A percentile compares a stretch with the other conserved stretches of the same genome.
Conservation (phyloP, 140 eudicot genomes). For the Stevia rebaudiana region DNA sequence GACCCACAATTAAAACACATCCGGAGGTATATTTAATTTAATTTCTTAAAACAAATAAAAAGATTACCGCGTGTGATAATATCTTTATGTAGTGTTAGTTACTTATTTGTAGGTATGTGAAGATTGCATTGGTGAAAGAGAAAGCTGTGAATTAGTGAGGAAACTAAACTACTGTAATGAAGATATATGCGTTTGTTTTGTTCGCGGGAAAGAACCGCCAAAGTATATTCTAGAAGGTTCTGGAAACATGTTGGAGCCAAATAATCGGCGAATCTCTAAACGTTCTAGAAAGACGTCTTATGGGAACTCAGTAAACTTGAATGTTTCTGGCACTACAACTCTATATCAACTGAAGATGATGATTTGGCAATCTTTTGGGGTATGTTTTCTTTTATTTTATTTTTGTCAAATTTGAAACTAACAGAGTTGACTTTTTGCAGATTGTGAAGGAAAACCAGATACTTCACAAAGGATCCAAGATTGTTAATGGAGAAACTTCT, state of each 20-base stretch:
- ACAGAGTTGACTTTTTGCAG: constrained; percentile 43
- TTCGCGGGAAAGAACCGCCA: constrained; percentile 94
- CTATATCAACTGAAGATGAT: constrained; percentile 91
- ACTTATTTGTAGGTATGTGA: constrained; percentile 63
- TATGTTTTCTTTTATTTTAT: constrained; percentile 24
- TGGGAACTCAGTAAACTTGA: constrained; percentile 68
- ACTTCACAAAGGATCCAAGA: constrained; percentile 80
- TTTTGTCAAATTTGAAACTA: not conserved
- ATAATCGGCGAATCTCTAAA: constrained; percentile 83
- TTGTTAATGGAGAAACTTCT: constrained; percentile 64
- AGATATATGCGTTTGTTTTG: constrained; percentile 77
- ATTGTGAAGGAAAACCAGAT: constrained; percentile 97
- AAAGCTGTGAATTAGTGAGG: constrained; percentile 72
- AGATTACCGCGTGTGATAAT: not conserved
- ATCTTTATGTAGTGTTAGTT: not conserved
- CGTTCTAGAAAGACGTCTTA: constrained; percentile 82
- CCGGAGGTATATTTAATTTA: constrained; percentile 53
- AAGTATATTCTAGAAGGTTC: constrained; percentile 86
- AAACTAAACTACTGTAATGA: constrained; percentile 73
- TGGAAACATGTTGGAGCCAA: constrained; percentile 57
- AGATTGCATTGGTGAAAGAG: constrained; percentile 90
- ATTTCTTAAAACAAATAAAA: not conserved
- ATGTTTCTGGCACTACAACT: constrained; percentile 88
- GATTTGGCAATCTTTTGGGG: constrained; percentile 99
- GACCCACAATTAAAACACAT: constrained; percentile 50